A percentile compares a stretch with the other conserved stretches of the same genome.
Evolutionary conservation across 2,329 filamentous ascomycete genomes (phyloP).

Genomic region (Nemania sp.): DNA sequence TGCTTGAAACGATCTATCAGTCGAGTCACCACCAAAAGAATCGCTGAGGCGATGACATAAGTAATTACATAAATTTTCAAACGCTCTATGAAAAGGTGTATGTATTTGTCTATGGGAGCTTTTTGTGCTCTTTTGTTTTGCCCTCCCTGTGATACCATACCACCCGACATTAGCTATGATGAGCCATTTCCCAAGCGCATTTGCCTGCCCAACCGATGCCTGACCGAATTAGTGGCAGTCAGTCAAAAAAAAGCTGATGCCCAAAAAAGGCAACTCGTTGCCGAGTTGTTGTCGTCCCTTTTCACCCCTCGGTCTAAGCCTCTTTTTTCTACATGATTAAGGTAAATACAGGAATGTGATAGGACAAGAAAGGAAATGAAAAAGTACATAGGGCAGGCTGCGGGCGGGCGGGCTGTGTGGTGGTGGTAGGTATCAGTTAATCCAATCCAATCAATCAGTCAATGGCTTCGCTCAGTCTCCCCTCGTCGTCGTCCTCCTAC

Average conservation of each 20-base stretch:
- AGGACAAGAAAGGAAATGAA: constrained; percentile 14
- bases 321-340: constrained; percentile 23
- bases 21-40: background rate
- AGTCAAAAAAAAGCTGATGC: constrained; percentile 13
- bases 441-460: background rate
- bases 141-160: too few relatives aligned
- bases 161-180: background rate
- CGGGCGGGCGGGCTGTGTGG: too few relatives aligned
- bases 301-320: constrained; percentile 19
- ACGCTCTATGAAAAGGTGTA: constrained; percentile 17
- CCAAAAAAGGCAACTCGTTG: constrained; percentile 17
- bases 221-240: constrained; percentile 9
- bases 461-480: background rate
- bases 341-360: constrained; percentile 21
- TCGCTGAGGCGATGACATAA: constrained; percentile 2
- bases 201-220: constrained; percentile 18
- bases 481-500: background rate
- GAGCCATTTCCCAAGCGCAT: background rate
- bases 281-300: constrained; percentile 12
- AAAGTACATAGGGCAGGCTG: constrained; percentile 1
- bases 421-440: too few relatives aligned
- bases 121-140: background rate
- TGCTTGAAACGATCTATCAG: background rate
- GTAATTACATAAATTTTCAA: too few relatives aligned
- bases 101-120: constrained; percentile 16